Evolutionary conservation across 805 yeast genomes (phyloP), one percentile per base, ranked within the genome.

Genomic region (Teunomyces funiuensis): DNA sequence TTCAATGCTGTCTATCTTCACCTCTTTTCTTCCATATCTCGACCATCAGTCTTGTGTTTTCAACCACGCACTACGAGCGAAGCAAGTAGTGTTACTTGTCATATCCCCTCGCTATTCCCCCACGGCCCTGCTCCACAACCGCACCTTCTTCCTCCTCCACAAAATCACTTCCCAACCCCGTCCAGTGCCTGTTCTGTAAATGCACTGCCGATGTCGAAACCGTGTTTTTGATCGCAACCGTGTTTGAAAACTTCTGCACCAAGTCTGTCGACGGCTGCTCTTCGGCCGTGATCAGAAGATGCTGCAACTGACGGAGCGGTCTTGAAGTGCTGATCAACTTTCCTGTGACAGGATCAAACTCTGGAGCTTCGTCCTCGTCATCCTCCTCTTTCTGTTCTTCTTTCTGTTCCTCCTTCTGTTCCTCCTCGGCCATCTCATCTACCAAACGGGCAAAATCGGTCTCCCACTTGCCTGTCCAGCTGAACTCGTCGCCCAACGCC

Each of bases 381-480:
- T 53, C 55, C 3, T 49, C 54, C 6, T 49, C 44, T 3, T 55
- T 66, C 8, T 53, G 50, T 5, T 46, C 44, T 10, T 58, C 55
- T 0, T 58, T 64, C 1, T 59, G 69, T 1, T 52, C 58, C 0
- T 57, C 54, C 3, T 56, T 58, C n/a, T 61, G 67, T 13, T 63
- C 65, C 22, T 64, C 71, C 4, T 61, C 52, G 7, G 56, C 61
- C 48, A 82, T 56, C 5, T 54, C 55, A 7, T 68, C 52, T 3
- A 83, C 67, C 3, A 79, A 74, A 28, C 77, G 77, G 16, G 67
- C 55, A 61, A 90, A 89, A 51, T 86, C 93, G 1, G 88, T 80
- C 8, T 86, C 77, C 98, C 99, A 93, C 51, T 85, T 76, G 1
- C 98, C 98, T 0, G 95, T 83, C 99, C 99, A 93, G 1, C 80